phyloP scores from a whole-genome alignment of 306 rosid genomes.

The Geum urbanum region DNA sequence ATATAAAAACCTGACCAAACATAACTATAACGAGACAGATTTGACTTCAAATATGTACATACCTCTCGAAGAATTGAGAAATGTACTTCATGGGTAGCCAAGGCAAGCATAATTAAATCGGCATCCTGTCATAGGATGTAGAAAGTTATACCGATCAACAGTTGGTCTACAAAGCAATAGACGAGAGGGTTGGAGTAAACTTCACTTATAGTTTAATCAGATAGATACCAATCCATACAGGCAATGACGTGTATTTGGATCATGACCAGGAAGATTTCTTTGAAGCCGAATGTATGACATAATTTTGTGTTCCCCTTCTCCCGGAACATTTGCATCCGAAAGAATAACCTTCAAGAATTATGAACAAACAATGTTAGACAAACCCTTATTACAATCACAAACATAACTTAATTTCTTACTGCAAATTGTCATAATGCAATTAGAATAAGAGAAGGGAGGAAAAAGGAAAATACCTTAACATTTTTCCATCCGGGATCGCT shows the following conservation, averaged over 20 bases:
- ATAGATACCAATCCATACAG: constrained; percentile 95
- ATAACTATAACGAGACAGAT: background rate
- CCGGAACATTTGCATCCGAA: constrained; percentile 99
- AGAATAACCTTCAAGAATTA: constrained; percentile 67
- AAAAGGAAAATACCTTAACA: constrained; percentile 51
- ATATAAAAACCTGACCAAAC: background rate
- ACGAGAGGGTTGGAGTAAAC: constrained; percentile 2
- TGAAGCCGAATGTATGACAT: constrained; percentile 97
- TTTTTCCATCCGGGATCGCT: constrained; percentile 97
- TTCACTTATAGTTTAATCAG: constrained; percentile 27
- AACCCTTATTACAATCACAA: constrained; percentile 9
- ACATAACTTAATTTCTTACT: background rate
- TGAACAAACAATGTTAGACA: background rate
- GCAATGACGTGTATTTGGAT: constrained; percentile 97
- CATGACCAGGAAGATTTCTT: constrained; percentile 87
- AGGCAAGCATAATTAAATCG: constrained; percentile 92
- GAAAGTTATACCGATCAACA: constrained; percentile 2
- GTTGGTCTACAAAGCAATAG: constrained; percentile 1
- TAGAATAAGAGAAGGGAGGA: constrained; percentile 16
- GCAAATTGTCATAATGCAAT: constrained; percentile 11
- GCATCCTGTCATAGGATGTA: constrained; percentile 67
- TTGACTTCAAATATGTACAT: constrained; percentile 23
- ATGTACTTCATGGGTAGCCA: constrained; percentile 97
- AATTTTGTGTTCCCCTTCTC: constrained; percentile 98
- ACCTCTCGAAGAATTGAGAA: constrained; percentile 98